Evolutionary conservation across 192 early-diverging fungal genomes (phyloP), one percentile per base, ranked within the genome.

Genomic region (Podila minutissima): DNA sequence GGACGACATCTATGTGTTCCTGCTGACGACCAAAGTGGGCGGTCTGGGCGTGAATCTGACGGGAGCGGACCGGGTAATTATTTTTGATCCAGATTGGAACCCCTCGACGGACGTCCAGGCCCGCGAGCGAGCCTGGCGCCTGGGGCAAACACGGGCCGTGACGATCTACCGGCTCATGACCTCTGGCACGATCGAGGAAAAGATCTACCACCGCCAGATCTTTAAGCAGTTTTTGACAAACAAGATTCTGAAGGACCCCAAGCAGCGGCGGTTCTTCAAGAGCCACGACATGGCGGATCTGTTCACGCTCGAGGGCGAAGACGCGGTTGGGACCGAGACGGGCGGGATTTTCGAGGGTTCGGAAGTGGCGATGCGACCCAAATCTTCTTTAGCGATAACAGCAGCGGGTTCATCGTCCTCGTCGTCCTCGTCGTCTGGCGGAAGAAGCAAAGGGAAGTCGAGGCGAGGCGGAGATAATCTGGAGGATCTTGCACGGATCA

Each of bases 21-120:
- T 99, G 68, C 86, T 99, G n/a, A 99, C 98, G 0, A 99, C 98
- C 58, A 95, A 96, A 69, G 97, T 98, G 1, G 98, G 98, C 22
- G 98, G 98, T 2, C 84, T 99, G 11, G 98, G 98, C 4, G 90
- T 98, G 55, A 98, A 99, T 73, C 84, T 99, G 63, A 98, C 95
- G 0, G 96, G 96, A 0, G 98, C 98, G 0, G 90, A 98, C 74
- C 91, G 98, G 0, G 92, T 98, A 8, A 93, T 99, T 26, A 91
- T 99, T 28, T 99, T 89, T 82, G 97, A 98, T 86, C 98, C 98
- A 4, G 98, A 99, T 73, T 99, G 98, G 98, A 99, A 99, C 72
- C 97, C 97, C 3, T 96, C 95, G 20, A 97, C 94, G 38, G 98
- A 99, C 82, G 87, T 94, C 28, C 98, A 99, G 69, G 97, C 98